Conservation (phyloP, 768 basidiomycete species). For the Lactarius quietus region DNA sequence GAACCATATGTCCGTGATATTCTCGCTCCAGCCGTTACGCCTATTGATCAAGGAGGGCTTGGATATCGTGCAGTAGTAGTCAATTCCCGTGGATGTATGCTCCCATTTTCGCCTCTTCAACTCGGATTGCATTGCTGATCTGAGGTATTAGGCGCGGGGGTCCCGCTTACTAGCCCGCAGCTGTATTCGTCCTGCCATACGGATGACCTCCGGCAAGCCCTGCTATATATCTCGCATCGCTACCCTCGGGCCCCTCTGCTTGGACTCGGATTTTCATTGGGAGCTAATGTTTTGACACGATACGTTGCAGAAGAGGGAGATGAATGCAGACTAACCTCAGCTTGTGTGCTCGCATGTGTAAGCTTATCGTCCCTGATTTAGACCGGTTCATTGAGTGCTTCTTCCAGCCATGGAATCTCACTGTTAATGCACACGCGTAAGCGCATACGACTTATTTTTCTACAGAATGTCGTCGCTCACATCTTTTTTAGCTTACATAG, state of each 20-base stretch:
- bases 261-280: constrained; percentile 91
- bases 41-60: constrained; percentile 75
- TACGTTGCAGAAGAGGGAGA: constrained; percentile 85
- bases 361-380: constrained; percentile 33
- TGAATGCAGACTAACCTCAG: constrained; percentile 56
- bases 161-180: constrained; percentile 36
- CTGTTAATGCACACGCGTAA: constrained; percentile 37
- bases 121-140: background rate
- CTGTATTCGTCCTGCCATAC: constrained; percentile 89
- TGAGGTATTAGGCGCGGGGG: constrained; percentile 9
- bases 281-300: constrained; percentile 85
- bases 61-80: constrained; percentile 89
- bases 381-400: constrained; percentile 6
- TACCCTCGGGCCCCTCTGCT: constrained; percentile 82
- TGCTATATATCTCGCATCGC: constrained; percentile 65
- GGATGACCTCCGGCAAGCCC: constrained; percentile 79
- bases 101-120: constrained; percentile 2
- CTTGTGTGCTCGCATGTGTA: constrained; percentile 73
- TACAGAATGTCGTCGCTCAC: constrained; percentile 5
- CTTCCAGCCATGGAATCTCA: constrained; percentile 49
- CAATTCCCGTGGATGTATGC: constrained; percentile 88
- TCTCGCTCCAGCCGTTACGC: constrained; percentile 65
- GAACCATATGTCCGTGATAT: constrained; percentile 88
- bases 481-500: constrained; percentile 45
- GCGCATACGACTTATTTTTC: background rate